Evolutionary conservation across 306 rosid genomes (phyloP).

Genomic region (Argentina anserina): DNA sequence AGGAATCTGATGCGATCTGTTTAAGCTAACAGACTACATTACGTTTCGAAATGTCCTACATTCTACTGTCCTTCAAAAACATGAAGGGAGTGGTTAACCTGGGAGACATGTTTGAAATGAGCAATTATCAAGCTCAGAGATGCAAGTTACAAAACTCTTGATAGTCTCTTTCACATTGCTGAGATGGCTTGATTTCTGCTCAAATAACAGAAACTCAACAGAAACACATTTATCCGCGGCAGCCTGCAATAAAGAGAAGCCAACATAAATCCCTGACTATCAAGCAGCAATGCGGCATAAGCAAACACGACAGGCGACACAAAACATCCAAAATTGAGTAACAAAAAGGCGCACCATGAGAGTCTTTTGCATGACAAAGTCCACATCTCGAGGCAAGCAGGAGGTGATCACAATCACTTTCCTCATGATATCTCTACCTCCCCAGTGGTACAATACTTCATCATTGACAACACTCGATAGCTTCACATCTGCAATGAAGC

Average conservation of each 20-base stretch:
- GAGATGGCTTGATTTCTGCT: slow-evolving; percentile 61
- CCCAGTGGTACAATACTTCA: slow-evolving; percentile 67
- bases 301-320: neutral
- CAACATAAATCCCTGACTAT: slow-evolving; percentile 2
- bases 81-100: slow-evolving; percentile 28
- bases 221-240: slow-evolving; percentile 67
- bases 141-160: slow-evolving; percentile 31
- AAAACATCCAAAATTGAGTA: slow-evolving; percentile 1
- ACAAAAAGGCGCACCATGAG: slow-evolving; percentile 44
- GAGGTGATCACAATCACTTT: slow-evolving; percentile 61
- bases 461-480: slow-evolving; percentile 57
- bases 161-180: slow-evolving; percentile 39
- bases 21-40: neutral
- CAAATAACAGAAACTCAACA: slow-evolving; percentile 64
- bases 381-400: slow-evolving; percentile 47
- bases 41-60: too few relatives aligned
- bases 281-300: slow-evolving; percentile 6
- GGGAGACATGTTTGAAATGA: slow-evolving; percentile 56
- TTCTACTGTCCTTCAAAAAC: neutral
- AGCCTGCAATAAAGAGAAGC: slow-evolving; percentile 34
- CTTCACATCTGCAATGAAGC: slow-evolving; percentile 43
- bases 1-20: neutral
- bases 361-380: slow-evolving; percentile 44
- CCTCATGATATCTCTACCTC: slow-evolving; percentile 63
- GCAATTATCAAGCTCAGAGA: slow-evolving; percentile 64